Evolutionary conservation across 2,329 filamentous ascomycete species (phyloP), one percentile per base, ranked within the genome.

Genomic region (Paracorniculantispora psalliotae): DNA sequence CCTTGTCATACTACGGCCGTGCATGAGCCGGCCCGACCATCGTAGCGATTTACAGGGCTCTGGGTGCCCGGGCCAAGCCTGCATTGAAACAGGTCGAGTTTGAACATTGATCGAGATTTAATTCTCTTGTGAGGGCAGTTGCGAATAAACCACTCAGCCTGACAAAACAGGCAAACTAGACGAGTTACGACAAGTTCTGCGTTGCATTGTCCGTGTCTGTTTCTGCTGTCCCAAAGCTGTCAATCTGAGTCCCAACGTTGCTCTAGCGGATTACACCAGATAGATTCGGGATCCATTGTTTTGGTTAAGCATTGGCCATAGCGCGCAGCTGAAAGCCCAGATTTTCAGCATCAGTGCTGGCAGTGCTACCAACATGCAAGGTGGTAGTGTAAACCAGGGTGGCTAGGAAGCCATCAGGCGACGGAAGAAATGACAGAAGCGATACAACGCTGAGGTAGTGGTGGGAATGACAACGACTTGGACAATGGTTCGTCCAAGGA

Each of bases 401-500:
- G 2, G 33, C 33, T 21, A 10, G 23, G 19, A 35, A n/a, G 51
- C 28, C 28, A 13, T 46, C 26, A 41, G 39, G 51, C 39, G 41
- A 54, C 33, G n/a, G 19, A 10, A 33, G 25, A 9, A 33, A 35
- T 21, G 50, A 21, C 25, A 19, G 37, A 43, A 46, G 10, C 13
- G 26, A 15, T 41, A 26, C 33, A 48, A 33, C 17, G 21, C 7
- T 33, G 17, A 37, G 21, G 28, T 17, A 15, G 37, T n/a, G 28
- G 10, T 35, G 21, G 19, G n/a, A 19, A 43, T 43, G n/a, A 44
- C 13, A 26, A 13, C 21, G 26, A 54, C 6, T n/a, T 17, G 3
- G 41, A 33, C 17, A 49, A 49, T 49, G 21, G 46, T 50, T 57
- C 54, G 46, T 57, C 54, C 26, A 9, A 43, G 46, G 23, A 49